These are phyloP conservation scores for Pelargonium citronellum DNA, from an alignment of 441 rosid species.

Conservation along the genomic window DNA sequence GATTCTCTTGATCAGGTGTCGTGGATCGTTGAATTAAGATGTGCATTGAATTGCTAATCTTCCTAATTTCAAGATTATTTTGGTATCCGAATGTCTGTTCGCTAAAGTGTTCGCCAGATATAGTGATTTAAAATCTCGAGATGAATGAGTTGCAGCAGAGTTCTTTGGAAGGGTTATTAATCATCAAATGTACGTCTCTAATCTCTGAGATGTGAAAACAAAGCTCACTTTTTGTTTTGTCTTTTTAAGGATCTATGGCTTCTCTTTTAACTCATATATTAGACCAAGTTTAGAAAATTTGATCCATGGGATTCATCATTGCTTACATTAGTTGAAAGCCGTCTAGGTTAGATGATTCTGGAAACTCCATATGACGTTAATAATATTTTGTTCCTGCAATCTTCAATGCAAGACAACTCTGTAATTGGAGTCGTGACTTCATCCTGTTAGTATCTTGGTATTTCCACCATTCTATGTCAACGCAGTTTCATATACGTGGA, in stretches of 20 bases:
- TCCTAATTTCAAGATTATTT: slow-evolving; percentile 25
- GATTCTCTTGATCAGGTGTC: slow-evolving; percentile 55
- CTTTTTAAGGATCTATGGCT: background rate
- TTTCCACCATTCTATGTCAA: background rate
- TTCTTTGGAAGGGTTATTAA: slow-evolving; percentile 20
- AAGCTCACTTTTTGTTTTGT: background rate
- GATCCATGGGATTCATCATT: background rate
- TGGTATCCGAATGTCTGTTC: slow-evolving; percentile 19
- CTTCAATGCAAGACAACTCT: background rate
- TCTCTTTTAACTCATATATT: background rate
- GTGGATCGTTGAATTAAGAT: slow-evolving; percentile 83
- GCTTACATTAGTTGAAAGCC: background rate
- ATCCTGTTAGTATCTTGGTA: background rate
- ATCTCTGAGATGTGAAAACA: slow-evolving; percentile 21
- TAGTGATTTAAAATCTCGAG: slow-evolving; percentile 5
- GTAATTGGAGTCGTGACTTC: background rate
- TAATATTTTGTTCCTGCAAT: background rate
- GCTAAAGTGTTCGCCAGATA: slow-evolving; percentile 17
- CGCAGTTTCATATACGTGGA: background rate
- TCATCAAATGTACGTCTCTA: slow-evolving; percentile 33
- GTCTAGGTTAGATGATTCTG: slow-evolving; percentile 9
- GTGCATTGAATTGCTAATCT: slow-evolving; percentile 19
- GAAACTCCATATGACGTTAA: background rate
- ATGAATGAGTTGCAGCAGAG: slow-evolving; percentile 21
- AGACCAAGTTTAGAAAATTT: background rate